Evolutionary conservation across 2,329 filamentous ascomycete genomes (phyloP), one percentile per base, ranked within the genome.

Genomic region (Monosporascus ibericus): DNA sequence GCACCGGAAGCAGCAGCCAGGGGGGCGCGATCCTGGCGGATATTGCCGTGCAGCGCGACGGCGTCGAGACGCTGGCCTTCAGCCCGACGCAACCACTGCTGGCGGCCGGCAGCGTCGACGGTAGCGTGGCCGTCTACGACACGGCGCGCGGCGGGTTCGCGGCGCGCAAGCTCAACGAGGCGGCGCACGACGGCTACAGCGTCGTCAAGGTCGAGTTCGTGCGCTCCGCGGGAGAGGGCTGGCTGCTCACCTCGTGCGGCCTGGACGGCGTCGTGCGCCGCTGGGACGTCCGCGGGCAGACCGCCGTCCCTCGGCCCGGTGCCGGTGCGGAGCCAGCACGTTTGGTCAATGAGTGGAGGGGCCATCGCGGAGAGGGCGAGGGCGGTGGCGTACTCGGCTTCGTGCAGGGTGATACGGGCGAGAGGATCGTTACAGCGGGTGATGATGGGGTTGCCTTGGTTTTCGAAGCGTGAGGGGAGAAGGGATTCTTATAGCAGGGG

Each of bases 191-290:
- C 58, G 88, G 90, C n/a, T 87, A 87, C 63, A 87, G 90, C 1
- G 90, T 99, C 20, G 92, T 97, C 56, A 92, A 95, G 72, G 84
- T 97, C 5, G 90, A 96, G 55, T 99, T 96, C 64, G 81, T 95
- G 53, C 76, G 76, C 65, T 68, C 72, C 59, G 66, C 56, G 63
- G 58, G 75, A 65, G 61, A 68, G 51, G 79, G 71, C 53, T 92
- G 83, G 85, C 66, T 95, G 56, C 75, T 97, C 50, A 97, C 92
- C 2, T 90, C 84, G 58, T 92, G 86, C 60, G 94, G 94, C 8
- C 90, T 96, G 79, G 94, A 99, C 64, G 92, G 94, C 18, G 90
- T 92, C 0, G 83, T 99, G 20, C 79, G 90, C 63, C 78, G 92
- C 55, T 99, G 94, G 94, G 92, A 99, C 71, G 66, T 83, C 50